Percentiles rank a stretch among this genome's conserved stretches.
Evolutionary conservation across 805 yeast species (phyloP).

Genomic region (Yamadazyma takamatsuzukensis): DNA sequence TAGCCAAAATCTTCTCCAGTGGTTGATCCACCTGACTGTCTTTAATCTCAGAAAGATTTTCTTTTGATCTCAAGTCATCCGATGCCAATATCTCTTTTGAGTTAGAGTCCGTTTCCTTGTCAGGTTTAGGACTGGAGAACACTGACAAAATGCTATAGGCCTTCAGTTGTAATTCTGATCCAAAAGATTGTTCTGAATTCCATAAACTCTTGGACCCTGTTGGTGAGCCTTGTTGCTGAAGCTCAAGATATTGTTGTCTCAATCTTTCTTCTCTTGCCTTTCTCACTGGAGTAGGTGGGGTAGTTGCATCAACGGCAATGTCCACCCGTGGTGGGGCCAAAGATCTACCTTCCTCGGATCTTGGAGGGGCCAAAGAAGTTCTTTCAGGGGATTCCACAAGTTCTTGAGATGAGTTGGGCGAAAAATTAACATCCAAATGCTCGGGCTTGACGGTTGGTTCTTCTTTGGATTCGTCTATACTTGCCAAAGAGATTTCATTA

Average conservation of each 20-base stretch:
- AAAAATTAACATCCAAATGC: slow-evolving; percentile 11
- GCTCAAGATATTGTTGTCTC: slow-evolving; percentile 5
- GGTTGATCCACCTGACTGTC: too few species aligned
- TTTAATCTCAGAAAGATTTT: too few species aligned
- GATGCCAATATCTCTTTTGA: too few species aligned
- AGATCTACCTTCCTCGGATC: slow-evolving; percentile 10
- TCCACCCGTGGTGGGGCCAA: slow-evolving; percentile 1
- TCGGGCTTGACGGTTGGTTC: background rate
- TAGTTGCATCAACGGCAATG: slow-evolving; percentile 18
- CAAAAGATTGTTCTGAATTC: too few species aligned
- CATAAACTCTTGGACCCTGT: too few species aligned
- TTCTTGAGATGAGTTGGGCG: slow-evolving; percentile 12
- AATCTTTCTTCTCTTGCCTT: slow-evolving; percentile 8
- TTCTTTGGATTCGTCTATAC: slow-evolving; percentile 1
- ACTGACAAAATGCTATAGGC: too few species aligned
- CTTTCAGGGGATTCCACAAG: slow-evolving; percentile 16
- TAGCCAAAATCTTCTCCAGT: too few species aligned
- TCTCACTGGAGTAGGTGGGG: slow-evolving; percentile 14
- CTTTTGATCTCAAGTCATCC: too few species aligned
- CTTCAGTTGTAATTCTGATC: too few species aligned
- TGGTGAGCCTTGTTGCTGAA: too few species aligned
- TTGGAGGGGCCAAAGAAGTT: slow-evolving; percentile 12
- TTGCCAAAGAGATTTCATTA: slow-evolving; percentile 15
- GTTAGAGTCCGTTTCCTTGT: too few species aligned
- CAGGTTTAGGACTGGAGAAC: too few species aligned